A percentile compares a stretch with the other conserved stretches of the same genome.
Evolutionary conservation across 2,329 filamentous ascomycete genomes (phyloP).

Genomic region (Dryadomyces quercivorus): DNA sequence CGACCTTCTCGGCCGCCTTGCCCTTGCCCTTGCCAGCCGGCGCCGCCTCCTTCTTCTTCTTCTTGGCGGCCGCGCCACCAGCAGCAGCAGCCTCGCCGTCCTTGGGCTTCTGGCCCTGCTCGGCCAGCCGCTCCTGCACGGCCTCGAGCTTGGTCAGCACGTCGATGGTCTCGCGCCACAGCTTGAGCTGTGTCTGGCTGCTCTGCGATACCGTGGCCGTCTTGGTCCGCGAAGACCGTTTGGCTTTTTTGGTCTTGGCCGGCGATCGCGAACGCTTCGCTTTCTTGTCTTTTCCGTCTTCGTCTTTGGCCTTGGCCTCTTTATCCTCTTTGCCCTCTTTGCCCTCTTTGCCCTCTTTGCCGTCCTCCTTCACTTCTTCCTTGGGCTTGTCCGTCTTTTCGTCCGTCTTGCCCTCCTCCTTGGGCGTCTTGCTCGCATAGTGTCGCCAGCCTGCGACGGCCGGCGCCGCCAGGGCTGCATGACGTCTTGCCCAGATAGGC

Average conservation of each 20-base stretch:
- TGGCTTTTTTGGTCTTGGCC: neutral
- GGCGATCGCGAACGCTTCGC: neutral
- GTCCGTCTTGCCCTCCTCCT: neutral
- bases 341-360: too few species aligned
- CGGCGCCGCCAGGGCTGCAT: too few species aligned
- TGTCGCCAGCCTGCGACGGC: neutral
- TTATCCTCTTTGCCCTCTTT: too few species aligned
- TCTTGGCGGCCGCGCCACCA: neutral
- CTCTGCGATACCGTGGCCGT: neutral
- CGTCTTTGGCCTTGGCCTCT: neutral
- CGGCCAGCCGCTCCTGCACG: conserved; percentile 7
- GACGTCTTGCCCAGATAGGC: neutral
- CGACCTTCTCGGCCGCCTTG: neutral
- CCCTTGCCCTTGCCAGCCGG: neutral
- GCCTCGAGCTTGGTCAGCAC: conserved; percentile 15
- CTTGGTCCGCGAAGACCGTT: neutral
- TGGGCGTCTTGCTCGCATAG: neutral
- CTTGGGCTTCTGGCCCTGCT: neutral
- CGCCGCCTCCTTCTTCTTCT: neutral
- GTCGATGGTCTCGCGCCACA: conserved; percentile 17
- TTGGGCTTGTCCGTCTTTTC: neutral
- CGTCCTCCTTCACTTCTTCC: too few species aligned
- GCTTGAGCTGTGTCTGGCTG: conserved; percentile 8
- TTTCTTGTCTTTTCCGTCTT: neutral
- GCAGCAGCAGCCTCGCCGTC: neutral